Percentiles rank a stretch among this genome's conserved stretches.
Evolutionary conservation across 495 filamentous ascomycete genomes (phyloP).

Genomic region (Neurospora sp.): DNA sequence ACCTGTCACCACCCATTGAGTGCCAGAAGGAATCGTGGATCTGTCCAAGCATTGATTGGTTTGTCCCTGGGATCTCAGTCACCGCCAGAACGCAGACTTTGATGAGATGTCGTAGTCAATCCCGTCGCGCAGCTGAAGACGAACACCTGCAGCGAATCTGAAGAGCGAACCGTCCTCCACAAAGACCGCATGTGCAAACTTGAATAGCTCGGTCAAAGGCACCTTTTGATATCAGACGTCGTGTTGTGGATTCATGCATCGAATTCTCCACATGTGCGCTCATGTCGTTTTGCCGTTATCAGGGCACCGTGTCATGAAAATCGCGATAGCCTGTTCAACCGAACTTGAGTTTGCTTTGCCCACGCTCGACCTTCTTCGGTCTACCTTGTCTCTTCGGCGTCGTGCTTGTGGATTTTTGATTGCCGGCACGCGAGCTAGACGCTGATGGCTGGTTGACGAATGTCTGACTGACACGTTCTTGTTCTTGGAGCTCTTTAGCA

Average conservation of each 20-base stretch:
- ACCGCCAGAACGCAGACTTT: background rate
- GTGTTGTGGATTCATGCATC: background rate
- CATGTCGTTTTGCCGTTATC: background rate
- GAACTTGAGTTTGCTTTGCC: conserved; percentile 67
- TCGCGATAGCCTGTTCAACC: conserved; percentile 33
- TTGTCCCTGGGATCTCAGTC: background rate
- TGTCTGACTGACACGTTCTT: conserved; percentile 36
- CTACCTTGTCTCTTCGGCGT: conserved; percentile 19
- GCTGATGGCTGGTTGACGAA: conserved; percentile 27
- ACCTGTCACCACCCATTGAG: background rate
- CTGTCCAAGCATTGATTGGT: background rate
- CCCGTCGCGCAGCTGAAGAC: background rate
- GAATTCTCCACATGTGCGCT: background rate
- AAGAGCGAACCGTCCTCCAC: background rate
- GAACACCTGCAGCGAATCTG: background rate
- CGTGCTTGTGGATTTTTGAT: conserved; percentile 23
- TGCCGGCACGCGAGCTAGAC: conserved; percentile 10
- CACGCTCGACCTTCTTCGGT: conserved; percentile 54
- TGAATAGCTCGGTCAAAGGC: background rate
- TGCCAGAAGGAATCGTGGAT: background rate
- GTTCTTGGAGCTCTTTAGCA: conserved; percentile 69
- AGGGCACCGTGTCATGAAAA: background rate
- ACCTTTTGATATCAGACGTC: background rate
- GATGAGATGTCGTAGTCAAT: background rate
- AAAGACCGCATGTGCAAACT: background rate